These are phyloP conservation scores for Chondrostereum purpureum DNA, from an alignment of 1,284 basidiomycete species.

Conservation along the genomic window DNA sequence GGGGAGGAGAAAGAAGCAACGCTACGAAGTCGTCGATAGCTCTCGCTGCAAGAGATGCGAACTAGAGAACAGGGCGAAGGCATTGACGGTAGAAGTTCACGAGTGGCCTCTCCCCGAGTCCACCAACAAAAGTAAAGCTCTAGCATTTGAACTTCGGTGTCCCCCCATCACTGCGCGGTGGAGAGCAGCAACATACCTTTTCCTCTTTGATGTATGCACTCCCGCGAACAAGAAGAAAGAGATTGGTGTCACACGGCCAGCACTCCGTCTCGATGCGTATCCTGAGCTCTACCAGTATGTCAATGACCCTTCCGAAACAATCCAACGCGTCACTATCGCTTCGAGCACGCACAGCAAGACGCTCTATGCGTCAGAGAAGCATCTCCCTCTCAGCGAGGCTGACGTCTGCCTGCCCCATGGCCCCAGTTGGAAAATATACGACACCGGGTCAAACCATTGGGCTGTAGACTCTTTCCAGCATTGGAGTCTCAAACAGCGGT, in stretches of 20 bases:
- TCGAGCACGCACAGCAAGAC: slow-evolving; percentile 2
- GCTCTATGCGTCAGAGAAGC: not conserved
- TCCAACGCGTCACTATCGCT: slow-evolving; percentile 6
- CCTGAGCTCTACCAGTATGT: slow-evolving; percentile 4
- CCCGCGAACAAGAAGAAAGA: slow-evolving; percentile 7
- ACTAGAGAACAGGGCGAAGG: slow-evolving; percentile 14
- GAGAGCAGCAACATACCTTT: slow-evolving; percentile 33
- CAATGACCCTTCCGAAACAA: slow-evolving; percentile 5
- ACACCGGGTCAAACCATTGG: slow-evolving; percentile 8
- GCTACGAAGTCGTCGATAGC: not conserved
- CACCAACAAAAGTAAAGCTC: slow-evolving; percentile 17
- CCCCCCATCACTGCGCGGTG: slow-evolving; percentile 36
- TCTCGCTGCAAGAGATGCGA: slow-evolving; percentile 26
- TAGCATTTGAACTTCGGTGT: slow-evolving; percentile 39
- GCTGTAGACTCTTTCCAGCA: slow-evolving; percentile 6
- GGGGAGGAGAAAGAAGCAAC: not conserved
- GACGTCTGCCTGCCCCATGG: slow-evolving; percentile 26
- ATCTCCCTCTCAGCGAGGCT: not conserved
- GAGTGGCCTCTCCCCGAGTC: slow-evolving; percentile 44
- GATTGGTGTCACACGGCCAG: slow-evolving; percentile 1
- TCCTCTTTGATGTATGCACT: slow-evolving; percentile 29
- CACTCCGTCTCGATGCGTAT: slow-evolving; percentile 9
- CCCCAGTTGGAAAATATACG: slow-evolving; percentile 17
- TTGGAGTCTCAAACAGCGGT: slow-evolving; percentile 17
- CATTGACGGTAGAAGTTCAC: slow-evolving; percentile 29